These are phyloP conservation scores for Eimeria necatrix DNA, from an alignment of 169 alveolate species.

Conservation along the genomic window DNA sequence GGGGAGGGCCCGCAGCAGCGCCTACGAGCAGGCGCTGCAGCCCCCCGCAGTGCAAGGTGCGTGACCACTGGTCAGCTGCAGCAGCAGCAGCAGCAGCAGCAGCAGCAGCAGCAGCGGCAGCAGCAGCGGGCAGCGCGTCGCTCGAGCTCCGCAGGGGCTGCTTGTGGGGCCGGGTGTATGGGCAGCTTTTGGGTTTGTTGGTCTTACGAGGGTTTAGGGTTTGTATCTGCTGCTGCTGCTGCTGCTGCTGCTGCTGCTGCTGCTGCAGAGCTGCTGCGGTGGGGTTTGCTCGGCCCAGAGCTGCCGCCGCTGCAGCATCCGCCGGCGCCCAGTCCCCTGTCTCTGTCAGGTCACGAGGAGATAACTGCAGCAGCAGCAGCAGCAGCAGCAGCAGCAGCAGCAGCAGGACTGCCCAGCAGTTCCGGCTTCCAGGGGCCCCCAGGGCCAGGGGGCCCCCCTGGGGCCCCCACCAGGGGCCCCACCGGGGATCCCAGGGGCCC, in stretches of 20 bases:
- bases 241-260: slow-evolving; percentile 37
- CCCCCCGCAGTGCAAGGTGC: background rate
- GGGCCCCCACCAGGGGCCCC: no score
- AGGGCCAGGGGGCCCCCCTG: background rate
- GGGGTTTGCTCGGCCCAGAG: background rate
- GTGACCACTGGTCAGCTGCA: no score
- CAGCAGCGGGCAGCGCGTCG: no score
- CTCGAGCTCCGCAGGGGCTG: no score
- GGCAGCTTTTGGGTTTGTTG: no score
- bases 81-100: no score
- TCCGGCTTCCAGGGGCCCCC: background rate
- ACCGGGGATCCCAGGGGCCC: no score
- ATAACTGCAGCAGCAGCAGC: slow-evolving; percentile 31
- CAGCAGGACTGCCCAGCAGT: no score
- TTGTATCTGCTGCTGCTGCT: background rate
- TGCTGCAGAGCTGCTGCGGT: background rate
- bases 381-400: slow-evolving; percentile 12
- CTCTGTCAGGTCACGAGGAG: background rate
- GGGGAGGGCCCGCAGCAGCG: background rate
- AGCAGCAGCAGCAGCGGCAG: no score
- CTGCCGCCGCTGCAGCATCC: background rate
- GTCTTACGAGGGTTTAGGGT: no score
- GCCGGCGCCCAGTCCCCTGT: background rate
- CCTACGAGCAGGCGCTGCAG: background rate
- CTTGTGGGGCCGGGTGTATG: no score